Evolutionary conservation across 148 eudicot species (phyloP).

Genomic region (Euryodendron excelsum): DNA sequence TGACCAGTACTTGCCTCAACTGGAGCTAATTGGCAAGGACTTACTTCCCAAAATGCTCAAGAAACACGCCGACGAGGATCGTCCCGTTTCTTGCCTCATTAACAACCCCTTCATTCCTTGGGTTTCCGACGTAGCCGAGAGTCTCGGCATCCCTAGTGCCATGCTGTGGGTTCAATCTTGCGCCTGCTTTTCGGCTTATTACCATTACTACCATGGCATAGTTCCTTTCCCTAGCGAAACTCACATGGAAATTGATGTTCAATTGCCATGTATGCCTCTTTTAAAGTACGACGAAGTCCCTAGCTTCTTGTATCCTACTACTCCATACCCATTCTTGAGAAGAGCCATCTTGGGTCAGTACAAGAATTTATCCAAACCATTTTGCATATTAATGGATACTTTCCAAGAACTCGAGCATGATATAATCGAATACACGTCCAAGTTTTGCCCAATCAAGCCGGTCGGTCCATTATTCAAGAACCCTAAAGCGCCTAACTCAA

Average conservation of each 20-base stretch:
- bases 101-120: conserved; percentile 82
- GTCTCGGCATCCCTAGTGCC: conserved; percentile 51
- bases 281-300: conserved; percentile 72
- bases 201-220: conserved; percentile 43
- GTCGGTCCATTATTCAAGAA: conserved; percentile 66
- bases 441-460: conserved; percentile 46
- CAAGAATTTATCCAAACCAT: conserved; percentile 49
- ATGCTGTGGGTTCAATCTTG: conserved; percentile 82
- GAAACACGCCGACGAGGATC: conserved; percentile 39
- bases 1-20: conserved; percentile 45
- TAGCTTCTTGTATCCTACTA: conserved; percentile 60
- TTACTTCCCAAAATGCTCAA: conserved; percentile 46
- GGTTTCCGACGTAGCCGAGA: conserved; percentile 79
- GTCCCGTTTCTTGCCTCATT: conserved; percentile 68
- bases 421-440: conserved; percentile 41
- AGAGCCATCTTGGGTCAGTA: conserved; percentile 62
- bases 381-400: conserved; percentile 68
- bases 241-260: conserved; percentile 43
- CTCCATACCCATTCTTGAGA: conserved; percentile 51
- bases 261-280: conserved; percentile 56
- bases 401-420: conserved; percentile 69
- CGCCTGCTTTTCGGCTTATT: conserved; percentile 60
- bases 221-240: conserved; percentile 57
- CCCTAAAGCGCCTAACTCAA: conserved; percentile 6
- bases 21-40: conserved; percentile 47